Percentiles rank a stretch among this genome's conserved stretches.
phyloP scores from a whole-genome alignment of 78 protist genomes.

The Tieghemostelium lacteum region DNA sequence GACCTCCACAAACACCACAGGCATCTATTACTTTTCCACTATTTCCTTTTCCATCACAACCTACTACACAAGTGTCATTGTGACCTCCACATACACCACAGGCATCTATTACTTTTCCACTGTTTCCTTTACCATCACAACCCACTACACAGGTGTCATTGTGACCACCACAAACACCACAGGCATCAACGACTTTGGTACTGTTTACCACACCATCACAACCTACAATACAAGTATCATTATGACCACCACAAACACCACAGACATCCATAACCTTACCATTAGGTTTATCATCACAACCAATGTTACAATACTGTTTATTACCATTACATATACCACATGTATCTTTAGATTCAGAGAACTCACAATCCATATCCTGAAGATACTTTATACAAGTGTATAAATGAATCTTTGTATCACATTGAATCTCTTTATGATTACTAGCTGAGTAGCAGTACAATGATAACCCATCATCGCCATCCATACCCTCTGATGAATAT shows the following conservation, averaged over 20 bases:
- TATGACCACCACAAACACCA: constrained; percentile 83
- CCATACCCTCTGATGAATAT: not conserved
- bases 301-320: constrained; percentile 14
- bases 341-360: constrained; percentile 20
- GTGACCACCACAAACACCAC: constrained; percentile 83
- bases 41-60: constrained; percentile 33
- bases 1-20: constrained; percentile 80
- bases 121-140: constrained; percentile 48
- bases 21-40: not conserved
- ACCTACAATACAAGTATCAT: constrained; percentile 68
- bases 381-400: not conserved
- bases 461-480: constrained; percentile 1
- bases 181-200: constrained; percentile 14
- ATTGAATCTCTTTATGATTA: not conserved
- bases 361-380: not conserved
- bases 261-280: constrained; percentile 15
- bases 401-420: not conserved
- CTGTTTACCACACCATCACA: constrained; percentile 85
- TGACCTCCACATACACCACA: constrained; percentile 65
- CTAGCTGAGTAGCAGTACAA: not conserved
- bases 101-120: not conserved
- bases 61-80: constrained; percentile 18
- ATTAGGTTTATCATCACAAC: constrained; percentile 50
- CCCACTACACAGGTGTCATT: constrained; percentile 7
- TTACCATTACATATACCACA: constrained; percentile 66